Percentiles rank a stretch among this genome's conserved stretches.
phyloP scores from a whole-genome alignment of 257 asterid genomes.

The Fraxinus cuspidata region DNA sequence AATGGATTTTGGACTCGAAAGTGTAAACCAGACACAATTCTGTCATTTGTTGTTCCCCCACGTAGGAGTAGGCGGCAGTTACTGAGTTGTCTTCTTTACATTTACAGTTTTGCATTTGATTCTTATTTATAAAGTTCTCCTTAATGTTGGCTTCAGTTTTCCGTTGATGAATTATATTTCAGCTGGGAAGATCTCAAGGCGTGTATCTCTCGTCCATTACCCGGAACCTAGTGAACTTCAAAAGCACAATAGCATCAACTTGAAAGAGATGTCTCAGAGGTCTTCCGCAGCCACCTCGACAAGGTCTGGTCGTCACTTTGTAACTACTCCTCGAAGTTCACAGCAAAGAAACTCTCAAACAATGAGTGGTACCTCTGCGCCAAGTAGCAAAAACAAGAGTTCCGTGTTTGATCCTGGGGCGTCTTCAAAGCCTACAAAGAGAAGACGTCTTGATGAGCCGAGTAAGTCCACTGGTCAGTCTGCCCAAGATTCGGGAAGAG shows the following conservation, averaged over 20 bases:
- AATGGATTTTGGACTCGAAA: neutral
- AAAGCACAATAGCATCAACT: constrained; percentile 25
- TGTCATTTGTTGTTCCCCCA: neutral
- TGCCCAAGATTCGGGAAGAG: constrained; percentile 49
- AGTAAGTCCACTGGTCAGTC: constrained; percentile 37
- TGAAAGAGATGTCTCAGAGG: constrained; percentile 36
- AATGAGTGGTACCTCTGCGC: constrained; percentile 40
- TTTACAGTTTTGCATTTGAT: neutral
- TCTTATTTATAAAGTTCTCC: neutral
- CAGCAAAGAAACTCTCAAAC: constrained; percentile 39
- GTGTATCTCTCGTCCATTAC: constrained; percentile 56
- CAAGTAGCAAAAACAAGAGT: constrained; percentile 46
- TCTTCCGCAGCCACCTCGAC: constrained; percentile 52
- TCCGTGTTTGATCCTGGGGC: constrained; percentile 34
- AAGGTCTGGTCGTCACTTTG: constrained; percentile 38
- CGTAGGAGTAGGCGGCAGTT: neutral
- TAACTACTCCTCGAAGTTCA: constrained; percentile 47
- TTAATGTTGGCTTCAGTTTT: neutral
- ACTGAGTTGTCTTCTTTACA: neutral
- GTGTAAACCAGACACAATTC: neutral
- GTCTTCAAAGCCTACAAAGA: constrained; percentile 43
- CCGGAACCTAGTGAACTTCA: constrained; percentile 59
- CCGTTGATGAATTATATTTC: constrained; percentile 19
- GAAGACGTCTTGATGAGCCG: constrained; percentile 40
- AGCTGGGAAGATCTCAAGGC: constrained; percentile 73